Evolutionary conservation across 805 yeast species (phyloP).

Genomic region (Saturnispora sekii): DNA sequence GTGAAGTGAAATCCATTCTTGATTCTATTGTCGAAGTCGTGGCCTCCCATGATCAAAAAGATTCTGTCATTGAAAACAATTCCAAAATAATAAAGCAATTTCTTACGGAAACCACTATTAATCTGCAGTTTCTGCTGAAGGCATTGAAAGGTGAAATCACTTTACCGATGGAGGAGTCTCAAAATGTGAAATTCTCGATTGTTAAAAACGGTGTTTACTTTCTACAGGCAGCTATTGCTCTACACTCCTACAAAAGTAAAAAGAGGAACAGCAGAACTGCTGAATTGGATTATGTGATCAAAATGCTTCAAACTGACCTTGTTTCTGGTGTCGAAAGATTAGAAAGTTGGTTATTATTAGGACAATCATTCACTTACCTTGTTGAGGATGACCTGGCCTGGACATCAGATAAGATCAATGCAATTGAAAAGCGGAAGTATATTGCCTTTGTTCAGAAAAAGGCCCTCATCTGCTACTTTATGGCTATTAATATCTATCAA

Average conservation of each 20-base stretch:
- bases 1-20: conserved; percentile 61
- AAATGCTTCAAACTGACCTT: conserved; percentile 57
- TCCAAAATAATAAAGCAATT: conserved; percentile 35
- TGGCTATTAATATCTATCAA: conserved; percentile 48
- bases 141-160: conserved; percentile 42
- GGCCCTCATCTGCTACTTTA: conserved; percentile 61
- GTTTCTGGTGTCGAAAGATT: conserved; percentile 54
- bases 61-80: conserved; percentile 38
- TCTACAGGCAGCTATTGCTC: conserved; percentile 55
- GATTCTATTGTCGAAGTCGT: conserved; percentile 64
- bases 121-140: conserved; percentile 35
- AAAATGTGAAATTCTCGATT: conserved; percentile 27
- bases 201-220: conserved; percentile 53
- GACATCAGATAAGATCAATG: conserved; percentile 75
- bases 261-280: conserved; percentile 71
- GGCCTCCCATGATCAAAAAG: conserved; percentile 50
- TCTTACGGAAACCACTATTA: conserved; percentile 35
- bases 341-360: conserved; percentile 82
- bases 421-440: conserved; percentile 44
- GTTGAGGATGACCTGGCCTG: conserved; percentile 90
- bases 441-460: conserved; percentile 62
- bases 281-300: conserved; percentile 67
- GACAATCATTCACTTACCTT: conserved; percentile 64
- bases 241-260: conserved; percentile 60
- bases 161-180: conserved; percentile 22